Base-by-base conservation (phyloP, 805 yeast species). In the Starmerella geochares region DNA sequence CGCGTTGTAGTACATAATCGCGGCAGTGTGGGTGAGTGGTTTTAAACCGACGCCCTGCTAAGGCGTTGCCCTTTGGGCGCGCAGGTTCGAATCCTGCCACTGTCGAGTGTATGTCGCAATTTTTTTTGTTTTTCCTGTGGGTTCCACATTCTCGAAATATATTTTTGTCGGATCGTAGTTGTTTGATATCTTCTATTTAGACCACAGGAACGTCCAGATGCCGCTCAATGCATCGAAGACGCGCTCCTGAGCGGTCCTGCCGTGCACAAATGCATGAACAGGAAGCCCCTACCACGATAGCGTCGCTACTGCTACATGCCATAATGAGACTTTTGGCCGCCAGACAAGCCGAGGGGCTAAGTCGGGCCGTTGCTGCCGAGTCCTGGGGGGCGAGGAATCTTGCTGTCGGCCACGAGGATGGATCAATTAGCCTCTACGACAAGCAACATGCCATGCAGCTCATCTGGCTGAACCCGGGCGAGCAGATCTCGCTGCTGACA, bases 1-100 rank as follows among this genome's bases (percentile, higher is more conserved):
- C n/a, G n/a, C n/a, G n/a, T n/a, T n/a, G n/a, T n/a, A n/a, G n/a
- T n/a, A n/a, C 33, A 25, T 3, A 40, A 40, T 40, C 44, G 44
- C 32, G 57, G 49, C 57, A 54, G 57, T 54, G 53, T 54, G 57
- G 57, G 57, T 54, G 57, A 54, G 57, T 54, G 57, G 57, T 54
- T 54, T 54, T 54, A 54, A 54, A 54, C 57, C 57, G 57, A 54
- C 57, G 57, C 57, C 57, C 57, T 54, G 57, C 57, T 54, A 54
- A 54, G 57, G 57, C 57, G 57, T 54, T 54, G 58, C 58, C 58
- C 58, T 54, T 48, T 53, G 58, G 58, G 58, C 58, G 58, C 58
- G 58, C 58, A 54, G 58, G 58, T 54, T 54, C 58, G 58, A 54
- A 54, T 54, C 58, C 58, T 54, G 58, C 58, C 54, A 50, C 57